phyloP scores from a whole-genome alignment of 2,329 filamentous ascomycete genomes.

The Talaromyces sp. region DNA sequence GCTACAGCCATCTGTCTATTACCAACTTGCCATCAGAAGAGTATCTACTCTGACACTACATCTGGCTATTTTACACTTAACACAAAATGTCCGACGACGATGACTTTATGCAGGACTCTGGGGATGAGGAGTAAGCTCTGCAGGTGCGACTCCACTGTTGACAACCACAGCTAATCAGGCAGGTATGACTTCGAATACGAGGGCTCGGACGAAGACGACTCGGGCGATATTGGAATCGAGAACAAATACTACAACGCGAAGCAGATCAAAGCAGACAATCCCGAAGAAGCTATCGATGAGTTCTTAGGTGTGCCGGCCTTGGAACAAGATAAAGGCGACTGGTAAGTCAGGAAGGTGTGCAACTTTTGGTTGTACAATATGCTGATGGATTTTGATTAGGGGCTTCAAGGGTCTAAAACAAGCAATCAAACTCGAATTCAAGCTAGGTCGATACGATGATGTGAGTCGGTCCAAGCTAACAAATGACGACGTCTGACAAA shows the following conservation, averaged over 20 bases:
- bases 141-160: conserved; percentile 9
- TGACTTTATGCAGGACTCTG: conserved; percentile 91
- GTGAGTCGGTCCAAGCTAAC: conserved; percentile 43
- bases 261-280: conserved; percentile 82
- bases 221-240: conserved; percentile 87
- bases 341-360: conserved; percentile 46
- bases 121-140: conserved; percentile 67
- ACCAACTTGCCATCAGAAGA: neutral
- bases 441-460: conserved; percentile 79
- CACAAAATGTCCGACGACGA: conserved; percentile 70
- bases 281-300: conserved; percentile 82
- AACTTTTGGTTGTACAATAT: neutral
- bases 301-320: conserved; percentile 82
- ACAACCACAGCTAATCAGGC: conserved; percentile 22
- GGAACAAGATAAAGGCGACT: conserved; percentile 90
- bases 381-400: conserved; percentile 32
- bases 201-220: conserved; percentile 83
- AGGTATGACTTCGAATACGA: conserved; percentile 98
- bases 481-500: neutral
- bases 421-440: conserved; percentile 95
- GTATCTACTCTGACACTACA: neutral
- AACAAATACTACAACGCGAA: conserved; percentile 99
- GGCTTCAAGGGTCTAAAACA: conserved; percentile 98
- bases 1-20: neutral
- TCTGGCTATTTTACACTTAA: neutral